These are phyloP conservation scores for Trichopus zeylanicus DNA, from an alignment of 116 monocot genomes.

Conservation along the genomic window DNA sequence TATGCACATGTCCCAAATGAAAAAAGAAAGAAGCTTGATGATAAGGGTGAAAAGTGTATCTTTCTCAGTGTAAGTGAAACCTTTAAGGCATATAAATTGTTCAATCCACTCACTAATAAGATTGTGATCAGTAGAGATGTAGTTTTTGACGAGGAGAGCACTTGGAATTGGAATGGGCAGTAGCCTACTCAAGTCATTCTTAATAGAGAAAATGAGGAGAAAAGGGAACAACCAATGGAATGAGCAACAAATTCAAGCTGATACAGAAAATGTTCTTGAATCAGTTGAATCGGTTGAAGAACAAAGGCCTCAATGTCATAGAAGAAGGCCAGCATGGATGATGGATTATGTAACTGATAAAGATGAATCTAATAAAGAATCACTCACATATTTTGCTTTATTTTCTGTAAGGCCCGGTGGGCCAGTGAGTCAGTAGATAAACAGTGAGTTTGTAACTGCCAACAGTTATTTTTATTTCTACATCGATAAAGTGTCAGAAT, in stretches of 20 bases:
- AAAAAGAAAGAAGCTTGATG: too few relatives aligned
- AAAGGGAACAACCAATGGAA: background rate
- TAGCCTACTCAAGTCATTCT: background rate
- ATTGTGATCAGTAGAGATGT: background rate
- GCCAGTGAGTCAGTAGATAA: too few relatives aligned
- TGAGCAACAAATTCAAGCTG: background rate
- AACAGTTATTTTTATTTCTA: too few relatives aligned
- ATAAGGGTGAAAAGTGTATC: too few relatives aligned
- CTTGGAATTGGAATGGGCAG: background rate
- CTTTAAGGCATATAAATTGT: conserved; percentile 6
- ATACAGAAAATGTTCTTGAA: background rate
- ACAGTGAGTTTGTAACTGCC: too few relatives aligned
- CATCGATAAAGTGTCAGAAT: too few relatives aligned
- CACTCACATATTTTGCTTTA: conserved; percentile 1
- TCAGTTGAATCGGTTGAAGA: background rate
- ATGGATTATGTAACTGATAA: background rate
- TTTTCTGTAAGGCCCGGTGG: too few relatives aligned
- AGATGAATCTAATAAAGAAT: background rate
- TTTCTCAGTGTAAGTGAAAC: background rate
- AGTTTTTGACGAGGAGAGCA: conserved; percentile 1
- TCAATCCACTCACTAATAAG: conserved; percentile 6
- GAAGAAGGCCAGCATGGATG: conserved; percentile 5
- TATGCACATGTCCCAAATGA: too few relatives aligned
- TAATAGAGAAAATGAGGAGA: background rate
- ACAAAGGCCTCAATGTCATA: background rate